Evolutionary conservation across 352 stramenopile species (phyloP), one percentile per base, ranked within the genome.

Genomic region (Phytophthora hibernalis): DNA sequence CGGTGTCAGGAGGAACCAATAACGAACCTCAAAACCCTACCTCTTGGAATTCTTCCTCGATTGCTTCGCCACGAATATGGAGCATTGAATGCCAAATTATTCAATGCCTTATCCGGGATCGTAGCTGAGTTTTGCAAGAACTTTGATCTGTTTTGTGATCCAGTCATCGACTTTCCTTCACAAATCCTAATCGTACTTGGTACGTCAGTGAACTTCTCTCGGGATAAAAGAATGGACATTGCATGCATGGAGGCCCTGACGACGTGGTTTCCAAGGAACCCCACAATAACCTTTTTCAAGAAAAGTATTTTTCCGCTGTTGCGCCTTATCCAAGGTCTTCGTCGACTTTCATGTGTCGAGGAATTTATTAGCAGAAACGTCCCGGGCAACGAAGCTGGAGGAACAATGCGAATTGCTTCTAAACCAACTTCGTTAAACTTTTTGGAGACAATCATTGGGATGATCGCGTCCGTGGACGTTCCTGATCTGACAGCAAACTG

Each of bases 81-180:
- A n/a, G 7, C 8, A 3, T 8, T 72, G n/a, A 53, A 30, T 9
- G 12, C 22, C 11, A 22, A 59, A 28, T 35, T 72, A 5, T 67
- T 67, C 22, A 15, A 49, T 26, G 57, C 18, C 13, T 50, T 68
- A 31, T 49, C 43, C 5, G 26, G 21, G 5, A 57, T 72, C 31
- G 51, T 68, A 21, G 50, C n/a, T 11, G 57, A 72, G 31, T 68
- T 72, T 51, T 72, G 56, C 45, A 72, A 68, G 38, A 54, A 63
- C 26, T 67, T 54, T 30, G 37, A 6, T 7, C 45, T 72, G 13
- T 68, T 63, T 38, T 50, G 50, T 12, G 64, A 72, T 48, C 51
- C 57, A 6, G 24, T 57, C 12, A 28, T 68, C 26, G 50, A 59
- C n/a, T 26, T 72, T 1, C 28, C 58, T 15, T 54, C 38, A 21